phyloP scores from a whole-genome alignment of 2,329 filamentous ascomycete species.

The Talaromyces sp. region DNA sequence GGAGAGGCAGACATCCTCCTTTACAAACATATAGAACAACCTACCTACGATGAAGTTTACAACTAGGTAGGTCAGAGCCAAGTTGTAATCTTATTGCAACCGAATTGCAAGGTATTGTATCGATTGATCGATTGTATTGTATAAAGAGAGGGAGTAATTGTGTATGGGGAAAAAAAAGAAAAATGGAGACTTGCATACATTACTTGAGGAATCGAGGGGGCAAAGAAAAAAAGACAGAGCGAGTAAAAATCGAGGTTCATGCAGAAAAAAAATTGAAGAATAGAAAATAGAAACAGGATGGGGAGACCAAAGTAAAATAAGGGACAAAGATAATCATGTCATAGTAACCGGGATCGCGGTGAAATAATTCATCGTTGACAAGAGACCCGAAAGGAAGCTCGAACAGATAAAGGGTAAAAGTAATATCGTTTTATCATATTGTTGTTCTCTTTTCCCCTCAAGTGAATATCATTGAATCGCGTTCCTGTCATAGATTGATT shows the following conservation, averaged over 20 bases:
- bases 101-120: background rate
- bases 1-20: too few relatives aligned
- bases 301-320: background rate
- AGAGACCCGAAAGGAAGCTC: background rate
- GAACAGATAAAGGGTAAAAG: background rate
- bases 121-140: conserved; percentile 6
- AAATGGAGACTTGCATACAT: conserved; percentile 18
- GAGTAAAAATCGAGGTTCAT: conserved; percentile 17
- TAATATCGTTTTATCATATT: conserved; percentile 11
- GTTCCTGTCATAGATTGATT: conserved; percentile 8
- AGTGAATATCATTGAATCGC: background rate
- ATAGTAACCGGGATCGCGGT: background rate
- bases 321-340: conserved; percentile 3
- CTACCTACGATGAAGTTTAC: background rate
- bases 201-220: conserved; percentile 21
- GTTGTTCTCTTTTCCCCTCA: conserved; percentile 7
- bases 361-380: background rate
- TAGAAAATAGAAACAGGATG: conserved; percentile 17
- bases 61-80: background rate
- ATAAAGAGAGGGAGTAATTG: conserved; percentile 11
- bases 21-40: too few relatives aligned
- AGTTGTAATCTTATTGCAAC: background rate
- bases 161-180: conserved; percentile 8
- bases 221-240: conserved; percentile 22
- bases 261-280: conserved; percentile 19